Conservation (phyloP, 495 filamentous ascomycete genomes). For the Gamarada debralockiae region DNA sequence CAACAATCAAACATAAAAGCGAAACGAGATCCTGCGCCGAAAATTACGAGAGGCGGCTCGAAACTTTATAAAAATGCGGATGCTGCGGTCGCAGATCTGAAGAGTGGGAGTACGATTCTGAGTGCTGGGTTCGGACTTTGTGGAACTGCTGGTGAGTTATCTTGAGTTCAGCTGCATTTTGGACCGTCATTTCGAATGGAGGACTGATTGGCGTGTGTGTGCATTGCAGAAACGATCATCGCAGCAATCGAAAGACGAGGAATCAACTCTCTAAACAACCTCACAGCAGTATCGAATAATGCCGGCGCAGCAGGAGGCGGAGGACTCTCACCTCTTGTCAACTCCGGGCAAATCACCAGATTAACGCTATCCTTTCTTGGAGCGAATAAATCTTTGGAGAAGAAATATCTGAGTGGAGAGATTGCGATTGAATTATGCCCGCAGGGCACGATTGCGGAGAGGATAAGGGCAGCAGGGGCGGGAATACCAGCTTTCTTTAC, state of each 20-base stretch:
- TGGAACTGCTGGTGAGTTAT: conserved; percentile 49
- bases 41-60: conserved; percentile 35
- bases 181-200: too few species aligned
- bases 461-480: conserved; percentile 58
- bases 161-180: not conserved
- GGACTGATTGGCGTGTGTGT: too few species aligned
- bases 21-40: conserved; percentile 25
- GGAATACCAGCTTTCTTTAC: conserved; percentile 67
- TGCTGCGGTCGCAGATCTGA: conserved; percentile 56
- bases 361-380: conserved; percentile 60
- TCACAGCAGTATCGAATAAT: conserved; percentile 66
- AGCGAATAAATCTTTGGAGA: conserved; percentile 61
- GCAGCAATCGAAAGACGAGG: conserved; percentile 43
- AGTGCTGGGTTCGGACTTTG: conserved; percentile 61
- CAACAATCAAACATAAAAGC: conserved; percentile 16
- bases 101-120: conserved; percentile 53
- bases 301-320: conserved; percentile 53
- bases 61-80: conserved; percentile 55
- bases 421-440: conserved; percentile 63
- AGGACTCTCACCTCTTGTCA: conserved; percentile 46
- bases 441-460: conserved; percentile 62
- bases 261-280: conserved; percentile 38
- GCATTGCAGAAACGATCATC: conserved; percentile 45
- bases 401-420: conserved; percentile 56
- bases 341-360: conserved; percentile 51